Evolutionary conservation across 352 stramenopile genomes (phyloP).

Genomic region (Globisporangium spinosum): DNA sequence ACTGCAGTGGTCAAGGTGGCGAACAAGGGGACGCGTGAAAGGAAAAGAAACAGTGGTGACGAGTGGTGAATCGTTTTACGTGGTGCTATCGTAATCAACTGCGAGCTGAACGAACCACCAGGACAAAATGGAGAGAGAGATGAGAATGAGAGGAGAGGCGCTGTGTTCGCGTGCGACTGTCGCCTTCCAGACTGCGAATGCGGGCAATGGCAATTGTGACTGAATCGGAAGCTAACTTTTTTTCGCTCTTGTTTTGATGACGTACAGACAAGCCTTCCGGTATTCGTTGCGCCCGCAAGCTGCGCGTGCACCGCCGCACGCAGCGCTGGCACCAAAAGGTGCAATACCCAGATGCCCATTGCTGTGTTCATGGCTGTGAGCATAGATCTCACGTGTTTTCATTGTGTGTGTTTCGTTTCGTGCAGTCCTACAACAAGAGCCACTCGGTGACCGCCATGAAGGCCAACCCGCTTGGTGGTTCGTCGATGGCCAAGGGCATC

Average conservation of each 20-base stretch:
- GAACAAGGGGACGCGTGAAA: background rate
- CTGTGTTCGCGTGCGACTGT: background rate
- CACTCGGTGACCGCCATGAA: constrained; percentile 99
- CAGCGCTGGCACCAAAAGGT: constrained; percentile 97
- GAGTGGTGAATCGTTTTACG: background rate
- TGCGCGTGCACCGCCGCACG: constrained; percentile 96
- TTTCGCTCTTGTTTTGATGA: background rate
- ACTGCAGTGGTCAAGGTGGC: background rate
- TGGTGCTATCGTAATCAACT: background rate
- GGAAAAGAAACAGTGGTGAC: background rate
- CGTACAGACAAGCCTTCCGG: constrained; percentile 96
- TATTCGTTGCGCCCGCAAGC: constrained; percentile 99
- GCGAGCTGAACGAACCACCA: background rate
- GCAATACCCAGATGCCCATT: background rate
- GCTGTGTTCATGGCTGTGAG: background rate
- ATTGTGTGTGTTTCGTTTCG: too few relatives aligned
- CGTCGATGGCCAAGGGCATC: constrained; percentile 99
- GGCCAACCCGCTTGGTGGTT: constrained; percentile 99
- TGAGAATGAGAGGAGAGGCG: background rate
- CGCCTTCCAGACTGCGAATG: background rate
- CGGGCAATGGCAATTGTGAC: background rate
- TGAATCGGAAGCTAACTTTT: background rate
- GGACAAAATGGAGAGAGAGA: constrained; percentile 4
- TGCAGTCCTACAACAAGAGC: constrained; percentile 98
- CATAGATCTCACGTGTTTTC: background rate